Evolutionary conservation across 1,139 yeast genomes (phyloP).

Genomic region (Pneumocystis murina): DNA sequence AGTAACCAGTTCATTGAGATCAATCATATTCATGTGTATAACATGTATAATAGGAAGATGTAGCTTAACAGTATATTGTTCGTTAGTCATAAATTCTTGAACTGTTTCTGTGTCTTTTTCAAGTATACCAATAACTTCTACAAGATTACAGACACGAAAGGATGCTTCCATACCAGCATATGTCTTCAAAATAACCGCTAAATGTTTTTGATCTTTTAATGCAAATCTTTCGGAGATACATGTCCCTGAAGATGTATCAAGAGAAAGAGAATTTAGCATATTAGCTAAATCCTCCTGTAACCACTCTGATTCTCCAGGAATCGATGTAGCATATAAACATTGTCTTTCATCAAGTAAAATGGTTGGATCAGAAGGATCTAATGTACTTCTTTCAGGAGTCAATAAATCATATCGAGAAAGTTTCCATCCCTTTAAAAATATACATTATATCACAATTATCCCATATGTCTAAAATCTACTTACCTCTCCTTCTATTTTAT

Average conservation of each 20-base stretch:
- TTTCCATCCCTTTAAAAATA: neutral
- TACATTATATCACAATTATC: neutral
- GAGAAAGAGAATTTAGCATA: neutral
- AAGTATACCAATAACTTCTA: conserved; percentile 2
- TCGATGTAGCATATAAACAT: neutral
- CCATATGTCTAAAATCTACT: neutral
- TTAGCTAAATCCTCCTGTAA: neutral
- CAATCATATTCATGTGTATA: neutral
- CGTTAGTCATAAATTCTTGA: neutral
- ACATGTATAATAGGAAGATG: neutral
- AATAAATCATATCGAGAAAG: neutral
- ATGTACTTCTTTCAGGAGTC: neutral
- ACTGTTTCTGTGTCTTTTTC: neutral
- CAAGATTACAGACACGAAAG: conserved; percentile 4
- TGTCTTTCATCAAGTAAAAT: conserved; percentile 3
- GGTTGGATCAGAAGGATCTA: neutral
- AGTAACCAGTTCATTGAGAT: neutral
- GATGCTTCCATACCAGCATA: conserved; percentile 6
- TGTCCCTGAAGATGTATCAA: neutral
- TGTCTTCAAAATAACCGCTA: conserved; percentile 1
- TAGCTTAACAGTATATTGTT: neutral
- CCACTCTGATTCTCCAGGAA: conserved; percentile 3
- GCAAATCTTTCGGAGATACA: neutral
- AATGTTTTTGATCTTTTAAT: neutral
- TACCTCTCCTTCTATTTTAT: neutral